Evolutionary conservation across 2,329 filamentous ascomycete genomes (phyloP), one percentile per base, ranked within the genome.

Genomic region (Sarocladium brachiariae): DNA sequence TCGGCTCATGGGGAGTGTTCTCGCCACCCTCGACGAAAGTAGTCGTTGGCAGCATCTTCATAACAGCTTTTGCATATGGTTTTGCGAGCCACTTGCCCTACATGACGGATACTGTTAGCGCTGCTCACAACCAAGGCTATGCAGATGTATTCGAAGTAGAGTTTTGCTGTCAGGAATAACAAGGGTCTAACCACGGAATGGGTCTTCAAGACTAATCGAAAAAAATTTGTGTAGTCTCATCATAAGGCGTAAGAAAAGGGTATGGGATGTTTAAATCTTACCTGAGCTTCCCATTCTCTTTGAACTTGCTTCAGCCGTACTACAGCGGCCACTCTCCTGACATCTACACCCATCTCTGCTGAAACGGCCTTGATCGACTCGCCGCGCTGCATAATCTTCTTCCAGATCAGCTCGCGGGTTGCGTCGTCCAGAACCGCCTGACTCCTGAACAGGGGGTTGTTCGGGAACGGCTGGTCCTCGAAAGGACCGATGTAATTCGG

Each of bases 141-240:
- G 25, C 18, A 39, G 30, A 27, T 38, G 50, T 50, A 41, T 13
- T 2, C 35, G 24, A 33, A 39, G 30, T 33, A 46, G 43, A 50
- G 13, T 24, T 30, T 52, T 51, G 53, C 24, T 54, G 51, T 61
- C 62, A 63, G 59, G 50, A 54, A 55, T 58, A 58, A 61, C 65
- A 58, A 53, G 53, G 80, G 78, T 86, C 76, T 92, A 92, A 96
- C 88, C 89, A 93, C 84, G 76, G 83, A 67, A 51, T 53, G 83
- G n/a, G 91, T 97, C 91, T 96, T 96, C 78, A 95, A 96, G 92
- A 97, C 92, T 96, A 96, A 97, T 96, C 92, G 92, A 86, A 86
- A 86, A 86, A 84, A 84, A 81, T 79, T 78, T 81, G 71, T 75
- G 88, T 70, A 66, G 64, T 80, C 61, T 69, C 78, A 82, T 82